A percentile compares a stretch with the other conserved stretches of the same genome.
These are phyloP conservation scores for Selaginella tamariscina DNA, from an alignment of 75 land plant species.

Conservation along the genomic window DNA sequence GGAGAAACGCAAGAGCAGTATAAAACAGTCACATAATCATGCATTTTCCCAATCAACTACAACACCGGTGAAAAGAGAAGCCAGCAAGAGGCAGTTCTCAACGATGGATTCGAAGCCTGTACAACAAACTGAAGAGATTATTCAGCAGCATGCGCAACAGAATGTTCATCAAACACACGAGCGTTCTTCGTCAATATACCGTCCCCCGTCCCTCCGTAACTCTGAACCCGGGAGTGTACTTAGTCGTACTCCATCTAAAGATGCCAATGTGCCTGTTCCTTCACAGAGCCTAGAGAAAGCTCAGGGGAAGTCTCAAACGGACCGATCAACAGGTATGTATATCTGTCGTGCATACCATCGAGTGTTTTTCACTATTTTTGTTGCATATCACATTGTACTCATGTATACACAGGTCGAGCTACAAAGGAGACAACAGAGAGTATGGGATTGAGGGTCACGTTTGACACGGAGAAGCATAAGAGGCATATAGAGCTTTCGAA, in stretches of 20 bases:
- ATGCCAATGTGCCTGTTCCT: not conserved
- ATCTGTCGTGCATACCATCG: no score
- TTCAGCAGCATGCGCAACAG: not conserved
- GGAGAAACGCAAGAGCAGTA: not conserved
- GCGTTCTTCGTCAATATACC: slow-evolving; percentile 2
- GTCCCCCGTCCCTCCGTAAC: slow-evolving; percentile 5
- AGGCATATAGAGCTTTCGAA: slow-evolving; percentile 3
- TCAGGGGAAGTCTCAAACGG: no score
- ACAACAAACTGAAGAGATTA: not conserved
- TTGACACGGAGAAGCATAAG: slow-evolving; percentile 7
- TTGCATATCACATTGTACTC: not conserved
- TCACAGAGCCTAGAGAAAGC: not conserved
- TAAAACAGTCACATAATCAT: no score
- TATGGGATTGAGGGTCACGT: slow-evolving; percentile 1
- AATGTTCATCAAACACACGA: not conserved
- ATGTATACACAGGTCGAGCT: not conserved
- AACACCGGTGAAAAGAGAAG: not conserved
- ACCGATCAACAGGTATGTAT: no score
- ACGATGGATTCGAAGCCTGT: not conserved
- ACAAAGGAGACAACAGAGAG: not conserved
- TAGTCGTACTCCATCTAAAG: not conserved
- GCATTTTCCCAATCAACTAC: not conserved
- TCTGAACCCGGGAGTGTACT: not conserved
- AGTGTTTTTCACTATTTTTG: no score
- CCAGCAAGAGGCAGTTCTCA: not conserved